These are phyloP conservation scores for Lagenidium sp. DNA, from an alignment of 352 stramenopile genomes.

Conservation along the genomic window DNA sequence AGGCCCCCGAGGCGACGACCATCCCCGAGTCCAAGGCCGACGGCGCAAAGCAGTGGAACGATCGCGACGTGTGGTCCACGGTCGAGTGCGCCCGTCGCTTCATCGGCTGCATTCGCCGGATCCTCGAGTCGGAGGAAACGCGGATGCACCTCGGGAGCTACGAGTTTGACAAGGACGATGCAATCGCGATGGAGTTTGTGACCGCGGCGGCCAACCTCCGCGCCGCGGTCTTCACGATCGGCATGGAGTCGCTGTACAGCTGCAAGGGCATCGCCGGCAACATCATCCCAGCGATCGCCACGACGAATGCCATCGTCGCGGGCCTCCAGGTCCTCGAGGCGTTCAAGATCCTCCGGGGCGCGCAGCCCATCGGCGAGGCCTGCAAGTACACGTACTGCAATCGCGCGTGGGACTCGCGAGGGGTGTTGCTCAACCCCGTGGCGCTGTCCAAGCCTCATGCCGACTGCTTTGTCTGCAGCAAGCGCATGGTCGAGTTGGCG, in stretches of 20 bases:
- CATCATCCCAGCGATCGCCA: slow-evolving; percentile 99
- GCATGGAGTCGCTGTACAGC: slow-evolving; percentile 78
- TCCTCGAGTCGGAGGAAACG: slow-evolving; percentile 43
- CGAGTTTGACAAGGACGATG: slow-evolving; percentile 98
- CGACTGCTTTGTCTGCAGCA: slow-evolving; percentile 95
- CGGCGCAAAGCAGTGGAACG: slow-evolving; percentile 34
- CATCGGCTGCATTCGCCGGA: slow-evolving; percentile 44
- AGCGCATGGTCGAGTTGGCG: slow-evolving; percentile 86
- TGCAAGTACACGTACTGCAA: slow-evolving; percentile 95
- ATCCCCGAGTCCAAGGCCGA: slow-evolving; percentile 3
- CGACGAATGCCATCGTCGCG: slow-evolving; percentile 99
- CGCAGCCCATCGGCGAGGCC: slow-evolving; percentile 45
- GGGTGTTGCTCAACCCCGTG: slow-evolving; percentile 89
- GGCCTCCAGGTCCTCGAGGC: slow-evolving; percentile 88
- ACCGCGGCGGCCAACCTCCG: slow-evolving; percentile 96
- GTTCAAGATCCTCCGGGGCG: slow-evolving; percentile 70
- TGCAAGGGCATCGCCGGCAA: slow-evolving; percentile 99
- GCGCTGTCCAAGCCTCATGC: slow-evolving; percentile 86
- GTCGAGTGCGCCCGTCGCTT: slow-evolving; percentile 88
- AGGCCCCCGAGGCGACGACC: not conserved
- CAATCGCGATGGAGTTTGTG: slow-evolving; percentile 96
- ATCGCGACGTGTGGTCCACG: slow-evolving; percentile 83
- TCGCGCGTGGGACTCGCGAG: slow-evolving; percentile 83
- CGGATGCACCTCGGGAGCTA: slow-evolving; percentile 63
- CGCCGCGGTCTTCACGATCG: slow-evolving; percentile 74